These are phyloP conservation scores for Atalantia buxifolia DNA, from an alignment of 345 rosid genomes.

Conservation along the genomic window DNA sequence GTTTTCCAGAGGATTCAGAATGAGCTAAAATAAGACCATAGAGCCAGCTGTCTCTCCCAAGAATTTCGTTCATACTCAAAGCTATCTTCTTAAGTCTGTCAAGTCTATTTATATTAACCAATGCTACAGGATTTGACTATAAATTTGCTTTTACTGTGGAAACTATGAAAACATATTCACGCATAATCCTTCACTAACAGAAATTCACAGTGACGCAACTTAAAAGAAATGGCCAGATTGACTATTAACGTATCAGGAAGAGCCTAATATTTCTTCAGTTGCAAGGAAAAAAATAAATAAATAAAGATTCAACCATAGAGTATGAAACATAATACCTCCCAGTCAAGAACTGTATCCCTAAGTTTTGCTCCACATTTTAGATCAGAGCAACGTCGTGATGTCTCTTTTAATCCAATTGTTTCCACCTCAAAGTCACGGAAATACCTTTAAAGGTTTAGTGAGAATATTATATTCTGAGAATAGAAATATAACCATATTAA, in stretches of 20 bases:
- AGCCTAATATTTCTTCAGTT: background rate
- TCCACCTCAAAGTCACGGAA: slow-evolving; percentile 95
- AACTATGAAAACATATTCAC: background rate
- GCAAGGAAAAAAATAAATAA: background rate
- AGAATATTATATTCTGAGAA: background rate
- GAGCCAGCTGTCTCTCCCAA: background rate
- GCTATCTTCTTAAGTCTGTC: background rate
- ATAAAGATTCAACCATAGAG: background rate
- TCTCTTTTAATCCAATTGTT: slow-evolving; percentile 90
- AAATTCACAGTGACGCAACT: background rate
- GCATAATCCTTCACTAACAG: background rate
- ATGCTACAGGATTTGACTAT: background rate
- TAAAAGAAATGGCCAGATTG: background rate
- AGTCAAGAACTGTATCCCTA: slow-evolving; percentile 92
- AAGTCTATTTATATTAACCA: background rate
- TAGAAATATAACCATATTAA: background rate
- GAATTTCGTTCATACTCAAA: background rate
- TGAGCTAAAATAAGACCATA: background rate
- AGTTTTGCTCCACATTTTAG: slow-evolving; percentile 77
- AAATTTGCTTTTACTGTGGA: background rate
- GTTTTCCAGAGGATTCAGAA: background rate
- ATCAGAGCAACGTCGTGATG: slow-evolving; percentile 72
- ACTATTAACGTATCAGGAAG: background rate
- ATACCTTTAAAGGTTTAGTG: slow-evolving; percentile 50
- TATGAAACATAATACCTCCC: slow-evolving; percentile 65